phyloP scores from a whole-genome alignment of 257 asterid genomes.

The Coffea eugenioides region DNA sequence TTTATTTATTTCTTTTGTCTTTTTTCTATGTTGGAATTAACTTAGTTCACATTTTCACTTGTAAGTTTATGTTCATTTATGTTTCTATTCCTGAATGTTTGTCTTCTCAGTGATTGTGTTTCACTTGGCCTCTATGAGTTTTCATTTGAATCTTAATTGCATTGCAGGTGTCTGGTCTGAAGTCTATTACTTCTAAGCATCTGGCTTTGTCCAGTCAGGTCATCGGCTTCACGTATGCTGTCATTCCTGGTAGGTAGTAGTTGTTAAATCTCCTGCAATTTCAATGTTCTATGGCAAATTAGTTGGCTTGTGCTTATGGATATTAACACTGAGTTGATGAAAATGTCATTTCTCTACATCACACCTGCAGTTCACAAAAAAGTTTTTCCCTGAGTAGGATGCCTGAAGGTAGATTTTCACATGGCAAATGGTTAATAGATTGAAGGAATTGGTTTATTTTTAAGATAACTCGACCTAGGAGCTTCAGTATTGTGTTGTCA shows the following conservation, averaged over 20 bases:
- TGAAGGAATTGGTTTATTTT: not conserved
- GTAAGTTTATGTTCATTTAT: not conserved
- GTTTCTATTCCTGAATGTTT: not conserved
- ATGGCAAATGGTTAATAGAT: not conserved
- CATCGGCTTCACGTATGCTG: conserved; percentile 76
- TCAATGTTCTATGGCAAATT: not conserved
- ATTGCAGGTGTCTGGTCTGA: conserved; percentile 95
- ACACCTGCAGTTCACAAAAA: not conserved
- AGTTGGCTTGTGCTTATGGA: not conserved
- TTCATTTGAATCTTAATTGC: conserved; percentile 3
- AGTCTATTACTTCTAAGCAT: conserved; percentile 96
- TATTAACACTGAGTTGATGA: not conserved
- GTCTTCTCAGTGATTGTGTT: not conserved
- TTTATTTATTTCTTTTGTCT: too few species aligned
- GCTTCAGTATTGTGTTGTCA: not conserved
- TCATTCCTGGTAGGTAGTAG: conserved; percentile 83
- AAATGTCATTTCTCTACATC: not conserved
- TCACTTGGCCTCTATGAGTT: not conserved
- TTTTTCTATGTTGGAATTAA: too few species aligned
- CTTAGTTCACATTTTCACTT: not conserved
- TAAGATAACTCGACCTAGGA: not conserved
- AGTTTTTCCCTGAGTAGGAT: not conserved
- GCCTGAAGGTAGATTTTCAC: not conserved
- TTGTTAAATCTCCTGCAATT: conserved; percentile 9
- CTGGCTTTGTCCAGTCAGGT: conserved; percentile 99